Evolutionary conservation across 805 yeast genomes (phyloP).

Genomic region (Candida krabiensis): DNA sequence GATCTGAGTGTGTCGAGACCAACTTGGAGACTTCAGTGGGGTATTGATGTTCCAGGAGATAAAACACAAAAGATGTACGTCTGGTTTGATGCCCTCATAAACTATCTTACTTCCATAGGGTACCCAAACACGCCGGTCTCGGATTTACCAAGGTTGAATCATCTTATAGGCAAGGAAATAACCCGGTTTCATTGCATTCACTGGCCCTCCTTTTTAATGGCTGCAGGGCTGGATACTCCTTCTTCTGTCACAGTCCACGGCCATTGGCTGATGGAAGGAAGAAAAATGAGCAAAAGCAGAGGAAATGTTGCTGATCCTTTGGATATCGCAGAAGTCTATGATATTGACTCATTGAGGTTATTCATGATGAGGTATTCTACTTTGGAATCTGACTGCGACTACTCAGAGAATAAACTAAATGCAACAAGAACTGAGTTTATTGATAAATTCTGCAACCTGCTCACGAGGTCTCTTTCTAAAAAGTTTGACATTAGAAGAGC

Average conservation of each 20-base stretch:
- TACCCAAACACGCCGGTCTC: constrained; percentile 40
- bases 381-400: constrained; percentile 77
- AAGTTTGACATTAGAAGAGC: constrained; percentile 61
- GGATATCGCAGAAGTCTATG: constrained; percentile 59
- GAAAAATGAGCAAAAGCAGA: constrained; percentile 88
- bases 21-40: constrained; percentile 76
- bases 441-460: constrained; percentile 80
- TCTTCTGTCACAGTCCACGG: constrained; percentile 81
- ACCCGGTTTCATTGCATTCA: constrained; percentile 83
- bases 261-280: constrained; percentile 89
- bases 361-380: constrained; percentile 75
- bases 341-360: constrained; percentile 71
- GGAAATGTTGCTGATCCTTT: constrained; percentile 96
- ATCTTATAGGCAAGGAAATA: constrained; percentile 91
- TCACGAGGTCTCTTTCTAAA: constrained; percentile 70
- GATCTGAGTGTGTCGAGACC: constrained; percentile 93
- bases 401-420: constrained; percentile 55
- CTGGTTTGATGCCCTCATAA: constrained; percentile 94
- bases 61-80: constrained; percentile 80
- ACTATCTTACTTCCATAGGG: constrained; percentile 72
- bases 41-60: constrained; percentile 84
- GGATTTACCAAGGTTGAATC: constrained; percentile 42
- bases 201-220: constrained; percentile 92
- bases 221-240: constrained; percentile 74
- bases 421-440: constrained; percentile 62